Evolutionary conservation across 2,329 filamentous ascomycete genomes (phyloP).

Genomic region (Beauveria rudraprayagi): DNA sequence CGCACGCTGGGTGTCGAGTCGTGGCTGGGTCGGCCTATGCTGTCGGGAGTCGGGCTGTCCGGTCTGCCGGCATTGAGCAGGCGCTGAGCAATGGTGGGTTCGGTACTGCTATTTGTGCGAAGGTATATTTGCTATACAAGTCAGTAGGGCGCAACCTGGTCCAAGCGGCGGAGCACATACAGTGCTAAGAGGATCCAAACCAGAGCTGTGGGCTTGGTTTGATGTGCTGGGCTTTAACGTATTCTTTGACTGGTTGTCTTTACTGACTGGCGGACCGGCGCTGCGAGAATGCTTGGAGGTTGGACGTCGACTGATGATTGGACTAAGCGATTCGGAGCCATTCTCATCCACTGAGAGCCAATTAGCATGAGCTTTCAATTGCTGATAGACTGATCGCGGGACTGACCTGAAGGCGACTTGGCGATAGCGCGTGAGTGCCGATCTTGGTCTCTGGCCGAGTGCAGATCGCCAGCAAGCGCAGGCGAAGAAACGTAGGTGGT

Average conservation of each 20-base stretch:
- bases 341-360: neutral
- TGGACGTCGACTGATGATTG: constrained; percentile 3
- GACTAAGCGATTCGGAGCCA: neutral
- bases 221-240: constrained; percentile 20
- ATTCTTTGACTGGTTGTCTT: constrained; percentile 23
- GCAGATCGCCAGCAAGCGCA: constrained; percentile 1
- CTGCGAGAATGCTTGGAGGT: constrained; percentile 8
- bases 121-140: constrained; percentile 30
- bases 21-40: constrained; percentile 29
- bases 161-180: constrained; percentile 15
- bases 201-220: constrained; percentile 18
- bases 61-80: constrained; percentile 44
- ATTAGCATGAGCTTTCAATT: neutral
- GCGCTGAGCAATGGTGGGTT: constrained; percentile 44
- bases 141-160: neutral
- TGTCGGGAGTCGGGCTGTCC: constrained; percentile 42
- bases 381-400: neutral
- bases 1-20: constrained; percentile 29
- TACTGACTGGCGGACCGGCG: constrained; percentile 12
- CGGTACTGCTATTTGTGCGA: constrained; percentile 28
- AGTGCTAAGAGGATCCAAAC: constrained; percentile 31
- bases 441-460: constrained; percentile 1
- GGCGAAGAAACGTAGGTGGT: constrained; percentile 8
- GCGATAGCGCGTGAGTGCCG: neutral
- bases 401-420: constrained; percentile 2